Evolutionary conservation across 805 yeast genomes (phyloP).

Genomic region (Schizosaccharomyces cryophilus): DNA sequence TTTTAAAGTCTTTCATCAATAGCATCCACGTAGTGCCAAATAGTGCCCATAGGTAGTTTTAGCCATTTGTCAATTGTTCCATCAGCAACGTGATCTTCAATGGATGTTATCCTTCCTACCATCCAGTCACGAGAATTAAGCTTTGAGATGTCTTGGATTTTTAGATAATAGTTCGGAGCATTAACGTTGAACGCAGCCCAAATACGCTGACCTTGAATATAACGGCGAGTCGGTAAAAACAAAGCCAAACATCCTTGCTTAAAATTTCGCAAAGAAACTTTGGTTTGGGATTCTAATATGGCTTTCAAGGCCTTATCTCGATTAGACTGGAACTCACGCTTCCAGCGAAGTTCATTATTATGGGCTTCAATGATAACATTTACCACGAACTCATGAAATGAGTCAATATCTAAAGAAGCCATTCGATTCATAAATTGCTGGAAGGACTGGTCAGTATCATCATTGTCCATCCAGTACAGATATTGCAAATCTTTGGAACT

Average conservation of each 20-base stretch:
- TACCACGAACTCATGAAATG: neutral
- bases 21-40: neutral
- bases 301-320: neutral
- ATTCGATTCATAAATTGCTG: neutral
- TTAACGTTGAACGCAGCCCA: constrained; percentile 94
- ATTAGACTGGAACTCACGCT: neutral
- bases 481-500: neutral
- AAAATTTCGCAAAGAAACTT: constrained; percentile 20
- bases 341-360: neutral
- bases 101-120: neutral
- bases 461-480: neutral
- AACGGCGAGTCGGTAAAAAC: constrained; percentile 47
- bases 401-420: neutral
- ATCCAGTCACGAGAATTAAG: neutral
- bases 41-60: neutral
- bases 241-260: constrained; percentile 53
- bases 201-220: constrained; percentile 9
- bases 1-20: neutral
- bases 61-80: neutral
- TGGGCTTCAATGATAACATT: neutral
- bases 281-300: neutral
- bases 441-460: neutral
- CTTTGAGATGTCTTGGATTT: constrained; percentile 8
- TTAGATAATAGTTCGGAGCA: constrained; percentile 59
- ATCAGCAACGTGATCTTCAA: neutral